A percentile compares a stretch with the other conserved stretches of the same genome.
Conservation (phyloP, 1,284 basidiomycete genomes). For the Microbotryum silenes-acaulis region DNA sequence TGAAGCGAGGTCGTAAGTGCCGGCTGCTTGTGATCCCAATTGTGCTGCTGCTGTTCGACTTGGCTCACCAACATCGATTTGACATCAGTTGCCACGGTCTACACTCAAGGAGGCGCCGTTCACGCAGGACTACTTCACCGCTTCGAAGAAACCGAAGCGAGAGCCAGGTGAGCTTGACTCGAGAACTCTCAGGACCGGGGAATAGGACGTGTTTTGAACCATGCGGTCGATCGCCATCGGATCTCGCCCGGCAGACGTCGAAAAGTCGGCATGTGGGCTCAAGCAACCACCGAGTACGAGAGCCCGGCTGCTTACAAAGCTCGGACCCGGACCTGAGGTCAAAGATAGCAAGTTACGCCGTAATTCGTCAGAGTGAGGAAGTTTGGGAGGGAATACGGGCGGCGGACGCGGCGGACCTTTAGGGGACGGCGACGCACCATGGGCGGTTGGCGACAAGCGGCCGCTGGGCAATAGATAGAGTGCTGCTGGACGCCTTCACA, state of each 20-base stretch:
- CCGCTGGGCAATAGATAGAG: too few relatives aligned
- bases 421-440: too few relatives aligned
- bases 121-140: constrained; percentile 48
- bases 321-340: too few relatives aligned
- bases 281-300: background rate
- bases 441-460: too few relatives aligned
- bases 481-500: too few relatives aligned
- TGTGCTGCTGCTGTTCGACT: background rate
- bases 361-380: too few relatives aligned
- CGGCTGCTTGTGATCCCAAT: too few relatives aligned
- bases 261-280: constrained; percentile 13
- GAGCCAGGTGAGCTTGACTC: constrained; percentile 5
- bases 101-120: constrained; percentile 66
- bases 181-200: too few relatives aligned
- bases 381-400: too few relatives aligned
- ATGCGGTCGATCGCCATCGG: too few relatives aligned
- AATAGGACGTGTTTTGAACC: background rate
- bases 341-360: background rate
- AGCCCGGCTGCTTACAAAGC: constrained; percentile 16
- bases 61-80: background rate
- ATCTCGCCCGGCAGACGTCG: background rate
- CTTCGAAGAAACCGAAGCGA: constrained; percentile 8
- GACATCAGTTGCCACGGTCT: constrained; percentile 53
- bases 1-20: constrained; percentile 41
- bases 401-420: too few relatives aligned